Evolutionary conservation across 768 basidiomycete species (phyloP).

Genomic region (Botryobasidium botryosum): DNA sequence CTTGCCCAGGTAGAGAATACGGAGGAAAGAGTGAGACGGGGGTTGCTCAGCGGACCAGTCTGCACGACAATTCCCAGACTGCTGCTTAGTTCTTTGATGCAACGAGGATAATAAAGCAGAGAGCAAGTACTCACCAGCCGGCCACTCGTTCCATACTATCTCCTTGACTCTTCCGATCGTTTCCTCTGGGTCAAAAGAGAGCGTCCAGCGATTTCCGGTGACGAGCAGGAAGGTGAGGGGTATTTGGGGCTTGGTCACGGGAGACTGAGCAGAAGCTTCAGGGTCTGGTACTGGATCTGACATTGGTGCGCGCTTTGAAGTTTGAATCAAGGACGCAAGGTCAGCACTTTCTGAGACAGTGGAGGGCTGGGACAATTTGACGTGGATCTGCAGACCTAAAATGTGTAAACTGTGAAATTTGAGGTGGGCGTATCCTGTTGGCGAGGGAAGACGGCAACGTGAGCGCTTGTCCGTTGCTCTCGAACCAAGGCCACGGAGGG

Average conservation of each 20-base stretch:
- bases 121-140: constrained; percentile 9
- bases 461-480: too few species aligned
- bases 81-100: neutral
- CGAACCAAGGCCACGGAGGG: too few species aligned
- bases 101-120: neutral
- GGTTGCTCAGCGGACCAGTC: constrained; percentile 14
- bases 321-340: too few species aligned
- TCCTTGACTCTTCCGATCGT: constrained; percentile 13
- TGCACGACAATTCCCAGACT: neutral
- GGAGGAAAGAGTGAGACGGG: constrained; percentile 8
- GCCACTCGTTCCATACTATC: constrained; percentile 12
- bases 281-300: too few species aligned
- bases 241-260: constrained; percentile 9
- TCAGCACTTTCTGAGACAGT: too few species aligned
- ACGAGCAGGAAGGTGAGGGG: constrained; percentile 12
- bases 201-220: constrained; percentile 10
- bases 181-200: constrained; percentile 9
- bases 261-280: too few species aligned
- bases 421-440: too few species aligned
- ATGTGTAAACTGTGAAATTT: too few species aligned
- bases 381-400: too few species aligned
- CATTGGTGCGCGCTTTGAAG: too few species aligned
- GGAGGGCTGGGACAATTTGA: too few species aligned
- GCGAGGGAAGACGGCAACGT: too few species aligned
- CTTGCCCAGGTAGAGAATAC: constrained; percentile 12